These are phyloP conservation scores for Kuraishia borneana DNA, from an alignment of 805 yeast genomes.

Conservation along the genomic window DNA sequence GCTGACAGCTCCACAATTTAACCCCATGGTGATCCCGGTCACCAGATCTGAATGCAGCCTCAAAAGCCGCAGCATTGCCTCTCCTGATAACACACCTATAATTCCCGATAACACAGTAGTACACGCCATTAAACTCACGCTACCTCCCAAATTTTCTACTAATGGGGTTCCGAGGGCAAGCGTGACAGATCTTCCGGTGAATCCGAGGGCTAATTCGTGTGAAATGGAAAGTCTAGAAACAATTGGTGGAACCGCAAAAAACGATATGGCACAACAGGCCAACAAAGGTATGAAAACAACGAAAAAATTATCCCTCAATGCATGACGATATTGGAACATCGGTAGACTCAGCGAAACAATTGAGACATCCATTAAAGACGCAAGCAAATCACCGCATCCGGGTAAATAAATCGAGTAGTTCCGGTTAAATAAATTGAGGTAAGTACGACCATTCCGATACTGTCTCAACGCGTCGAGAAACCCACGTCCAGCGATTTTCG, in stretches of 20 bases:
- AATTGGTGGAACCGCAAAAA: conserved; percentile 60
- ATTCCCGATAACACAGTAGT: conserved; percentile 72
- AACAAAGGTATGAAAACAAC: conserved; percentile 50
- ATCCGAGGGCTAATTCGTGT: conserved; percentile 52
- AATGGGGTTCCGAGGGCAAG: conserved; percentile 73
- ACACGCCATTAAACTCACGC: conserved; percentile 63
- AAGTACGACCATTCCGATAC: conserved; percentile 63
- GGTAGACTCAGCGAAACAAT: conserved; percentile 70
- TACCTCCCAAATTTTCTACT: conserved; percentile 55
- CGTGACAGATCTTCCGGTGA: conserved; percentile 71
- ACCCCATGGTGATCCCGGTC: conserved; percentile 66
- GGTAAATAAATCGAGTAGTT: conserved; percentile 35
- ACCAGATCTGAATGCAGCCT: conserved; percentile 61
- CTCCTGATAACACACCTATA: conserved; percentile 60
- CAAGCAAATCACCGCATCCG: conserved; percentile 71
- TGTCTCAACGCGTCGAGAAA: conserved; percentile 39
- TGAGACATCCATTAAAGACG: conserved; percentile 64
- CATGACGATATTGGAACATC: conserved; percentile 63
- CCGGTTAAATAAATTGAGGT: conserved; percentile 43
- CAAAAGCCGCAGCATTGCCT: conserved; percentile 32
- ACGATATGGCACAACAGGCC: conserved; percentile 41
- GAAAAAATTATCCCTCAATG: conserved; percentile 46
- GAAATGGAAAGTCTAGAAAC: conserved; percentile 58
- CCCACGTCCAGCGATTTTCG: conserved; percentile 37
- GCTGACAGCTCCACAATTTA: conserved; percentile 75